These are phyloP conservation scores for Themeda triandra DNA, from an alignment of 176 grass and related monocot species.

Conservation along the genomic window DNA sequence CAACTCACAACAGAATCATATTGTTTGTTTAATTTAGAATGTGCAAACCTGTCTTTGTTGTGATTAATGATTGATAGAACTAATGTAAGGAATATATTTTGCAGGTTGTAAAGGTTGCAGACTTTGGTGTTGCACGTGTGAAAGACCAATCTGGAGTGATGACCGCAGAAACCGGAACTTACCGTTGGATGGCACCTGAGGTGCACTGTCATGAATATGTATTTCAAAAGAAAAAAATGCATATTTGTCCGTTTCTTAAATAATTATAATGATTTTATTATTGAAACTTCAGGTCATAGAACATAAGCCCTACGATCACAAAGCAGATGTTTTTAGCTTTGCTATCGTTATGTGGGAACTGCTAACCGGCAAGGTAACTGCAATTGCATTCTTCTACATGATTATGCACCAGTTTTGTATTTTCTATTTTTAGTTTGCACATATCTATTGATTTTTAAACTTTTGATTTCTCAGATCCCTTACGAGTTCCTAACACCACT, in stretches of 20 bases:
- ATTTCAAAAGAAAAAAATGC: not conserved
- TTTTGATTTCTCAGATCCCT: slow-evolving; percentile 55
- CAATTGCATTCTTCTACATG: not conserved
- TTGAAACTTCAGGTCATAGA: slow-evolving; percentile 68
- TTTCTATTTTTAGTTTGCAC: not conserved
- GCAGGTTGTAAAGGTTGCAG: slow-evolving; percentile 86
- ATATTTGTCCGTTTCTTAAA: not conserved
- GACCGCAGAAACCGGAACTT: slow-evolving; percentile 97
- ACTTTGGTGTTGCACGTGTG: slow-evolving; percentile 95
- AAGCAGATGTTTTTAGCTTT: slow-evolving; percentile 95
- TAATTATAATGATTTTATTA: not conserved
- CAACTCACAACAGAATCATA: not conserved
- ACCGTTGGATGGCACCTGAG: slow-evolving; percentile 98
- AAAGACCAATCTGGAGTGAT: slow-evolving; percentile 82
- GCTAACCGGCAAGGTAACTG: slow-evolving; percentile 68
- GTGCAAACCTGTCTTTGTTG: not conserved
- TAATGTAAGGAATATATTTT: not conserved
- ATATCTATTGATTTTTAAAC: not conserved
- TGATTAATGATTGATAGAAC: not conserved
- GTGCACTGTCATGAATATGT: slow-evolving; percentile 14
- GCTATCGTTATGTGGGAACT: slow-evolving; percentile 87
- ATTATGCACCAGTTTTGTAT: not conserved
- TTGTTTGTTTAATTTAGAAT: not conserved
- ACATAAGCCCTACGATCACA: slow-evolving; percentile 90
- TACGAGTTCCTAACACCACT: slow-evolving; percentile 83